Conservation (phyloP, 2,329 filamentous ascomycete genomes). For the Blastomyces gilchristii region DNA sequence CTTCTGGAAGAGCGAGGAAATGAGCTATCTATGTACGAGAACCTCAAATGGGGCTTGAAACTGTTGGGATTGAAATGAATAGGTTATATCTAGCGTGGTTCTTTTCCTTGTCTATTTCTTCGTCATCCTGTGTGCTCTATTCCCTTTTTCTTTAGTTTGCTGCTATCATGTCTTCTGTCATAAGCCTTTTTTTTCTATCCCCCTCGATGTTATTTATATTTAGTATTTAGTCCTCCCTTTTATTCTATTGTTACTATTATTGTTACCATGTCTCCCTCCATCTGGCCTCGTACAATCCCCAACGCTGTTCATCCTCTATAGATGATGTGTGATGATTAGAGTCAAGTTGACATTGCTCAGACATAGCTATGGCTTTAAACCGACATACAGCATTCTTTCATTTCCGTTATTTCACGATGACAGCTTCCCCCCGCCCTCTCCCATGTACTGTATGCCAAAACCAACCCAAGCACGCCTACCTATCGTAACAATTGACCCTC, state of each 20-base stretch:
- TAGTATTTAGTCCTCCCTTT: not conserved
- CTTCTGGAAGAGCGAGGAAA: not conserved
- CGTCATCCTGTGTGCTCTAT: not conserved
- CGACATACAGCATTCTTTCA: conserved; percentile 6
- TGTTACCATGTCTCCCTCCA: conserved; percentile 12
- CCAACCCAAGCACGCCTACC: not conserved
- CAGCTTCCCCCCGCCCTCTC: not conserved
- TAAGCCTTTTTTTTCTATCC: not conserved
- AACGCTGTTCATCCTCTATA: not conserved
- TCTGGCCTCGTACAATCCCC: conserved; percentile 10
- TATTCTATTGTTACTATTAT: not conserved
- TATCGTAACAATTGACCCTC: conserved; percentile 20
- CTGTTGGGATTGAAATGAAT: conserved; percentile 15
- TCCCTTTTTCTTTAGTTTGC: not conserved
- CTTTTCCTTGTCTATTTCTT: not conserved
- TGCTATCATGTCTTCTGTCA: not conserved
- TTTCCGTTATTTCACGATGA: conserved; percentile 5
- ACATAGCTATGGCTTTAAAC: not conserved
- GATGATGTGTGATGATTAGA: not conserved
- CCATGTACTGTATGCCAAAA: not conserved
- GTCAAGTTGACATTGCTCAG: not conserved
- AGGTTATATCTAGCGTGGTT: conserved; percentile 12
- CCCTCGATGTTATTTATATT: not conserved
- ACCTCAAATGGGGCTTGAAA: not conserved
- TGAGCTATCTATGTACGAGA: not conserved